These are phyloP conservation scores for Coprinopsis sp. DNA, from an alignment of 768 basidiomycete genomes.

Conservation along the genomic window DNA sequence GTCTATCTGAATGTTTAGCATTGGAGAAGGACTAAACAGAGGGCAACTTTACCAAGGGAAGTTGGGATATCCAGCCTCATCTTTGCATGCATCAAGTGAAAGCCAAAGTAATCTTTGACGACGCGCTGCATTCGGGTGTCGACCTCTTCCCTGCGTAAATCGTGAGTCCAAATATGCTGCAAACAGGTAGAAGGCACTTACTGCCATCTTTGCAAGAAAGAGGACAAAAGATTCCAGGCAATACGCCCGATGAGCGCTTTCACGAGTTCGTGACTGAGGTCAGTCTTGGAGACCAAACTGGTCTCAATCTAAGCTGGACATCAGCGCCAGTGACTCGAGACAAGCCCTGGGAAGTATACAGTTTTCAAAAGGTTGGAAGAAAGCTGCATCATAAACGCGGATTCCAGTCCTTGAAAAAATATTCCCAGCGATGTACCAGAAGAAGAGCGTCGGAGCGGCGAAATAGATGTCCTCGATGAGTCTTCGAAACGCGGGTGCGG, in stretches of 20 bases:
- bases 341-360: too few species aligned
- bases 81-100: conserved; percentile 23
- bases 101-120: conserved; percentile 22
- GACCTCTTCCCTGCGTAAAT: conserved; percentile 7
- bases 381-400: conserved; percentile 25
- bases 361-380: conserved; percentile 18
- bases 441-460: conserved; percentile 17
- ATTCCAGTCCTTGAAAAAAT: conserved; percentile 21
- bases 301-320: too few species aligned
- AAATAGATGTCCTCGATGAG: conserved; percentile 21
- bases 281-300: too few species aligned
- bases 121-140: conserved; percentile 13
- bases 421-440: conserved; percentile 18
- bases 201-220: too few species aligned
- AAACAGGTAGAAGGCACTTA: neutral
- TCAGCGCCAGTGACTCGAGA: too few species aligned
- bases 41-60: conserved; percentile 16
- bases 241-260: too few species aligned
- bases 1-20: conserved; percentile 14
- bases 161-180: neutral
- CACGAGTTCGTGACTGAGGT: too few species aligned
- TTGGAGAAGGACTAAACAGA: neutral
- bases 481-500: conserved; percentile 16
- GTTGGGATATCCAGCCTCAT: conserved; percentile 18
- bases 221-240: too few species aligned